Base-by-base conservation (phyloP, 805 yeast species). In the Candida hispaniensis region DNA sequence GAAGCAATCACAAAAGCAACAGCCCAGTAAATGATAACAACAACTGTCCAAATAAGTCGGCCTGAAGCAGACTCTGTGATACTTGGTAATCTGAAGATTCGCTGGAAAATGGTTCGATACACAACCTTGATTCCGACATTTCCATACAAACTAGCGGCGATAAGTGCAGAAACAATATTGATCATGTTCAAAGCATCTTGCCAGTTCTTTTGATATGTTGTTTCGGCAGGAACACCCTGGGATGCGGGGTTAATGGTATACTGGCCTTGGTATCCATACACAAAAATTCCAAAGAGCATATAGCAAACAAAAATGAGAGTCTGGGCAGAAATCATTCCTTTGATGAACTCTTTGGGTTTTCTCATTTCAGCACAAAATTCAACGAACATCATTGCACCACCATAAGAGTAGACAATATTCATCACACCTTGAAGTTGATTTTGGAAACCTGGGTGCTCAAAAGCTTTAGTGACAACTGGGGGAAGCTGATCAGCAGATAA, bases 291-390 rank as follows among this genome's bases (percentile, higher is more conserved):
- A 39, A 47, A 64, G 27, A 60, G 38, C 39, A 63, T 47, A 40
- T 63, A 64, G 10, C 51, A 51, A 12, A 48, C 42, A 39, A 61
- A 47, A 38, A 64, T 63, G 17, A 63, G 48, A 6, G 41, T 11
- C 41, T 64, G 65, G n/a, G 66, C 65, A 25, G 53, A 44, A n/a
- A 55, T 36, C 58, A 63, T 55, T 30, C 66, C 66, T 42, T 61
- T 59, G 60, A 65, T 56, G 45, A 64, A 64, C 35, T 64, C 67
- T 53, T 50, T 49, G 5, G 69, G 69, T 30, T 60, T 52, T 33
- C 47, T 54, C 65, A 64, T 59, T 45, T 64, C 69, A 9, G 68
- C 60, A 47, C 63, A 50, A 26, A 64, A 54, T 43, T 64, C 69
- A 6, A 62, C 56, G 47, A 62, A 63, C 26, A 63, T 58, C 33